Evolutionary conservation across 176 grass and related monocot species (phyloP), one percentile per base, ranked within the genome.

Genomic region (Oryza officinalis): DNA sequence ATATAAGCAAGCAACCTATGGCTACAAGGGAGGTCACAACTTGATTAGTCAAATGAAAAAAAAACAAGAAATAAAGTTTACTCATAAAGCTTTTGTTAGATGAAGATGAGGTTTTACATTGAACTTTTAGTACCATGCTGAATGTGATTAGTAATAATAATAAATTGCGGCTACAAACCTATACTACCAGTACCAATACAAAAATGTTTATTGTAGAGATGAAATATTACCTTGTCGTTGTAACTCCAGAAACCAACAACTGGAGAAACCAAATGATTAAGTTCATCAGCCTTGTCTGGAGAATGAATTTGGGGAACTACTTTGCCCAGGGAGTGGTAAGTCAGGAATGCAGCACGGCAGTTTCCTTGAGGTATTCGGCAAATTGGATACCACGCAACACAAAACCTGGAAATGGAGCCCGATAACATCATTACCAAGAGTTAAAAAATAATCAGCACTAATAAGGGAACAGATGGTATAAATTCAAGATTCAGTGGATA

Each of bases 371-470:
- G 88, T 79, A 90, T 81, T 30, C 78, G 67, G 69, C 40, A 90
- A 82, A 86, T 86, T 68, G 88, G 88, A 66, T 90, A 83, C 88
- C 83, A 86, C 47, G 88, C 74, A 86, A 90, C 79, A 78, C 71
- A 90, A 20, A 68, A 86, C 88, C 83, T 90, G 30, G 66, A 73
- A 32, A 50, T 7, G 3, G 67, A 69, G 30, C 3, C 27, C 14
- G 31, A 17, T 11, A 80, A 69, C 22, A 26, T 44, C 8, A 12
- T 47, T 67, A 67, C 37, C 18, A 69, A 80, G 18, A 69, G 20
- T 22, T 30, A 13, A 17, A 45, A 47, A 27, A 69, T 14, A 15
- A n/a, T n/a, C 43, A 46, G 40, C 4, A 64, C 10, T 79, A 9
- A 61, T 8, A 63, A 67, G 28, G 26, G 22, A 65, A 45, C 38